These are phyloP conservation scores for Fonsecaea multimorphosa DNA, from an alignment of 2,329 filamentous ascomycete species.

Conservation along the genomic window DNA sequence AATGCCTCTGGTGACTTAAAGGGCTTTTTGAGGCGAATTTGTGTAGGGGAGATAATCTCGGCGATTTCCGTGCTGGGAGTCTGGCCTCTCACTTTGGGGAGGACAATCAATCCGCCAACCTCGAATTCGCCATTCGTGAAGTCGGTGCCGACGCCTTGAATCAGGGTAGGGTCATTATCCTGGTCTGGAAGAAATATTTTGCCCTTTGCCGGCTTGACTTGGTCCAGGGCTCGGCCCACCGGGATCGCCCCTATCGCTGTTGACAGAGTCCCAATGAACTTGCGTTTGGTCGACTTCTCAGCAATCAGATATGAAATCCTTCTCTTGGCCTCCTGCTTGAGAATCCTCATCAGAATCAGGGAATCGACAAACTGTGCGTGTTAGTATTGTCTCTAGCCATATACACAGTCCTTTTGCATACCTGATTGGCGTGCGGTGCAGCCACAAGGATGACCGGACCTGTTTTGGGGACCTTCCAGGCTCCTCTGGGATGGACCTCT, in stretches of 20 bases:
- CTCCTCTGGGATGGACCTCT: conserved; percentile 91
- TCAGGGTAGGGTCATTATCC: conserved; percentile 77
- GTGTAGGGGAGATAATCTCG: conserved; percentile 78
- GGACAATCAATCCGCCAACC: conserved; percentile 80
- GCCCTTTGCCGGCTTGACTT: conserved; percentile 78
- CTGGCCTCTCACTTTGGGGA: conserved; percentile 82
- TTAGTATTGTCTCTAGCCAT: conserved; percentile 22
- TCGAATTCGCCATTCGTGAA: conserved; percentile 76
- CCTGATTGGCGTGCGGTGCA: conserved; percentile 95
- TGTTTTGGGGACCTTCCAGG: conserved; percentile 89
- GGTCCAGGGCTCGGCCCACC: conserved; percentile 90
- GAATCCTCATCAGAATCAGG: conserved; percentile 86
- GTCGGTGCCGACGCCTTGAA: conserved; percentile 80
- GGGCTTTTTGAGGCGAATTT: conserved; percentile 83
- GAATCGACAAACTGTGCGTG: conserved; percentile 83
- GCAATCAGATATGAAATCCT: conserved; percentile 92
- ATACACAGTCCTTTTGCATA: conserved; percentile 49
- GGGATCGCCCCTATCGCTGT: conserved; percentile 85
- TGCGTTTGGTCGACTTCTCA: conserved; percentile 89
- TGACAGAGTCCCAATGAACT: conserved; percentile 86
- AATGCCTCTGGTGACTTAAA: conserved; percentile 79
- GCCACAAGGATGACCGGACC: conserved; percentile 95
- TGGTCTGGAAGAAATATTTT: conserved; percentile 89
- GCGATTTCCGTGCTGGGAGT: conserved; percentile 83
- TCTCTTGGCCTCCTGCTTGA: conserved; percentile 83